These are phyloP conservation scores for Persicaria maculosa DNA, from an alignment of 148 eudicot species.

Conservation along the genomic window DNA sequence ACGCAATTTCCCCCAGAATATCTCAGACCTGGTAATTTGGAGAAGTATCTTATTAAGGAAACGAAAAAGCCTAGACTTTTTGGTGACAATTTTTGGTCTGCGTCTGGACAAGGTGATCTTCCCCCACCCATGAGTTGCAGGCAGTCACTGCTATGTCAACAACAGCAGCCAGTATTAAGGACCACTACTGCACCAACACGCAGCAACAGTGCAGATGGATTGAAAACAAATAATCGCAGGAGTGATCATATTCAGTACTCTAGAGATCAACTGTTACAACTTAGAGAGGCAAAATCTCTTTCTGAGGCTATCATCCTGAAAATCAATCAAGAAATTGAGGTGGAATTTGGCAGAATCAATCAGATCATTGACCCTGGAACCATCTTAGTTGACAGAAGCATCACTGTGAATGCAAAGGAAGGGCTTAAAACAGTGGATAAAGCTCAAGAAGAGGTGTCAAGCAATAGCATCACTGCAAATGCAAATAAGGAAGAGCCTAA, in stretches of 20 bases:
- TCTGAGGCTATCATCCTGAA: slow-evolving; percentile 20
- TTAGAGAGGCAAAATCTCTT: slow-evolving; percentile 12
- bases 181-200: too few relatives aligned
- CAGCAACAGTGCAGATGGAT: background rate
- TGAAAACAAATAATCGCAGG: background rate
- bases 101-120: background rate
- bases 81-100: slow-evolving; percentile 10
- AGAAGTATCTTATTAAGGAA: slow-evolving; percentile 2
- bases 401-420: background rate
- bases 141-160: too few relatives aligned
- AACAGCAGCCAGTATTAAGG: too few relatives aligned
- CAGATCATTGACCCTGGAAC: slow-evolving; percentile 14
- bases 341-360: slow-evolving; percentile 18
- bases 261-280: slow-evolving; percentile 10
- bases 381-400: slow-evolving; percentile 10
- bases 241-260: slow-evolving; percentile 3
- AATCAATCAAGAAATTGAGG: slow-evolving; percentile 20
- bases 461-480: too few relatives aligned
- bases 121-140: too few relatives aligned
- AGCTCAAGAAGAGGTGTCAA: slow-evolving; percentile 11
- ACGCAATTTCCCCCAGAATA: slow-evolving; percentile 9
- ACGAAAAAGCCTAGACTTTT: slow-evolving; percentile 10
- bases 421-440: background rate
- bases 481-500: too few relatives aligned
- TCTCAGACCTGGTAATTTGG: slow-evolving; percentile 15